phyloP scores from a whole-genome alignment of 352 stramenopile species.

The Phytophthora idaei region DNA sequence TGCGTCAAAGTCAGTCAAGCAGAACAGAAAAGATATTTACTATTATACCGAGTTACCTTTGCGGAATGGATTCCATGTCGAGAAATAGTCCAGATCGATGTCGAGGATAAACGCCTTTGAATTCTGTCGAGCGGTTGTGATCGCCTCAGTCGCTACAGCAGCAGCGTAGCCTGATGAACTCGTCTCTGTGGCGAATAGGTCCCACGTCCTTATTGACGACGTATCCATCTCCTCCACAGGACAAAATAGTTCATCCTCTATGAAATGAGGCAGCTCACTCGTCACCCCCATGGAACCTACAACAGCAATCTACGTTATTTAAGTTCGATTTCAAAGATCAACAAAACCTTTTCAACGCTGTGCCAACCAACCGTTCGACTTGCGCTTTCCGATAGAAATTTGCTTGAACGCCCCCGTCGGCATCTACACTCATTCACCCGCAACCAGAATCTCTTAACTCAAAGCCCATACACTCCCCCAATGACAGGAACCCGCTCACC shows the following conservation, averaged over 20 bases:
- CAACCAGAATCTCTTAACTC: neutral
- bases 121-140: slow-evolving; percentile 21
- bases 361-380: slow-evolving; percentile 37
- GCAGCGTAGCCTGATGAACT: slow-evolving; percentile 3
- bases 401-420: slow-evolving; percentile 35
- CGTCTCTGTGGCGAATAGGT: slow-evolving; percentile 46
- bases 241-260: slow-evolving; percentile 74
- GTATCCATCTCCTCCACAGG: slow-evolving; percentile 37
- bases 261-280: slow-evolving; percentile 68
- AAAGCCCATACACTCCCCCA: neutral
- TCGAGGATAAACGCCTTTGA: slow-evolving; percentile 73
- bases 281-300: slow-evolving; percentile 53
- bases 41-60: slow-evolving; percentile 37
- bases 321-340: neutral
- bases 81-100: slow-evolving; percentile 92
- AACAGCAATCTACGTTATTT: neutral
- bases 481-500: slow-evolving; percentile 21
- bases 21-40: neutral
- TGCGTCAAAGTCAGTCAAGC: neutral
- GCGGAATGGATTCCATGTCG: slow-evolving; percentile 86
- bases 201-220: slow-evolving; percentile 35
- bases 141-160: slow-evolving; percentile 23
- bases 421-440: slow-evolving; percentile 32
- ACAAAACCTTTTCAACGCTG: neutral
- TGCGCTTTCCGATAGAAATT: slow-evolving; percentile 50